A percentile compares a stretch with the other conserved stretches of the same genome.
These are phyloP conservation scores for Alternaria atra DNA, from an alignment of 2,329 filamentous ascomycete genomes.

Conservation along the genomic window DNA sequence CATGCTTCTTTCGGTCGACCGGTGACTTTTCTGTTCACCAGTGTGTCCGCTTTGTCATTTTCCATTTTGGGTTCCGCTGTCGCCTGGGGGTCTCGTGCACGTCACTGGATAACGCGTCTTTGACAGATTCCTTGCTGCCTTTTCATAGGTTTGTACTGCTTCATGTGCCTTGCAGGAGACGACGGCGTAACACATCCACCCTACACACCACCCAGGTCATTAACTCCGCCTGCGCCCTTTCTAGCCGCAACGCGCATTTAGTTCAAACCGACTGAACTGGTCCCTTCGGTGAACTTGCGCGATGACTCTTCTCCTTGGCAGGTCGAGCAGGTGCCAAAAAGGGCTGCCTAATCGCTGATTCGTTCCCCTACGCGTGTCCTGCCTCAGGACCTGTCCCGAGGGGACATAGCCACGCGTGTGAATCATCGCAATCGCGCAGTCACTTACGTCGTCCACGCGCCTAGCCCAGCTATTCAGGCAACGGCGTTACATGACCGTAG, in stretches of 20 bases:
- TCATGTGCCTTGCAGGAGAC: slow-evolving; percentile 40
- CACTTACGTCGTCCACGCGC: slow-evolving; percentile 26
- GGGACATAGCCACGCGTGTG: slow-evolving; percentile 42
- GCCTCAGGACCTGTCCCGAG: slow-evolving; percentile 33
- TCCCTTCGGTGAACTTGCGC: slow-evolving; percentile 24
- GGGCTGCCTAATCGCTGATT: slow-evolving; percentile 35
- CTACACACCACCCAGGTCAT: slow-evolving; percentile 19
- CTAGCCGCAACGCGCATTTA: slow-evolving; percentile 21
- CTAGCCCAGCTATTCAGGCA: slow-evolving; percentile 41
- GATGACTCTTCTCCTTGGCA: slow-evolving; percentile 38
- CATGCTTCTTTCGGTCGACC: slow-evolving; percentile 29
- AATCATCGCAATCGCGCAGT: slow-evolving; percentile 41
- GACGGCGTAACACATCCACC: slow-evolving; percentile 1
- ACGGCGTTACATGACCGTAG: slow-evolving; percentile 25
- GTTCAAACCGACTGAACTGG: slow-evolving; percentile 23
- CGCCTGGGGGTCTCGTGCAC: slow-evolving; percentile 30
- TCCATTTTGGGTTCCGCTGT: slow-evolving; percentile 15
- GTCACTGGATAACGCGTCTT: slow-evolving; percentile 28
- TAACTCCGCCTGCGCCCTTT: slow-evolving; percentile 13
- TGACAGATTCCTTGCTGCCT: slow-evolving; percentile 17
- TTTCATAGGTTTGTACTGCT: slow-evolving; percentile 28
- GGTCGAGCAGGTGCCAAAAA: slow-evolving; percentile 7
- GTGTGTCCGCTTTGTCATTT: slow-evolving; percentile 9
- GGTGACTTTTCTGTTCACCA: slow-evolving; percentile 38
- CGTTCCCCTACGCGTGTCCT: slow-evolving; percentile 22